phyloP scores from a whole-genome alignment of 352 stramenopile genomes.

The Globisporangium alternatum region DNA sequence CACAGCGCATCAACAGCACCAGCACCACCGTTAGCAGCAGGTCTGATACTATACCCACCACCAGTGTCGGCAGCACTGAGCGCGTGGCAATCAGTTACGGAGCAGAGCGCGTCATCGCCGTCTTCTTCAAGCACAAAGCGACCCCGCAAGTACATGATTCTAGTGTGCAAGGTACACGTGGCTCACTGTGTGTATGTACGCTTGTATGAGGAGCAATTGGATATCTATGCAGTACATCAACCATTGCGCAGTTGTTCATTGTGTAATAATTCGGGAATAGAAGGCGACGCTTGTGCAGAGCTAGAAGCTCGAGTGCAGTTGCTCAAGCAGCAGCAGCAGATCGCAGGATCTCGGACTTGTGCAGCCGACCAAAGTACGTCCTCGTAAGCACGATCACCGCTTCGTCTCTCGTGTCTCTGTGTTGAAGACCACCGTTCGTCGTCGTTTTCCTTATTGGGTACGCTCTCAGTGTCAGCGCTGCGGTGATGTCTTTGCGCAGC shows the following conservation, averaged over 20 bases:
- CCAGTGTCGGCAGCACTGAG: too few relatives aligned
- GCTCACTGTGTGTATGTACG: too few relatives aligned
- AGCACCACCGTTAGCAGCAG: too few relatives aligned
- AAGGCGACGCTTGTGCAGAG: neutral
- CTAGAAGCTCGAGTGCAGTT: neutral
- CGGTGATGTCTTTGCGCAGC: conserved; percentile 6
- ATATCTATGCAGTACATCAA: neutral
- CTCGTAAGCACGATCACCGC: neutral
- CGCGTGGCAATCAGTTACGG: too few relatives aligned
- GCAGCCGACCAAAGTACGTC: neutral
- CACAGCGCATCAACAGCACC: too few relatives aligned
- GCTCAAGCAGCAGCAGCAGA: neutral
- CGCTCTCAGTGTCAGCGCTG: neutral
- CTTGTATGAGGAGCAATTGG: neutral
- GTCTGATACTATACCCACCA: too few relatives aligned
- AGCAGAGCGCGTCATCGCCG: too few relatives aligned
- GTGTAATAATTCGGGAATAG: neutral
- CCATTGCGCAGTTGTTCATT: neutral
- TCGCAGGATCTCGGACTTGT: neutral
- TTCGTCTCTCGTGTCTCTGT: neutral
- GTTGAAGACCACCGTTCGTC: neutral
- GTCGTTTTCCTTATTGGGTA: neutral
- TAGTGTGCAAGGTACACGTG: neutral
- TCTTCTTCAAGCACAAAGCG: too few relatives aligned
- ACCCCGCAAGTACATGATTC: neutral